These are phyloP conservation scores for Cyberlindnera subsufficiens DNA, from an alignment of 805 yeast genomes.

Conservation along the genomic window DNA sequence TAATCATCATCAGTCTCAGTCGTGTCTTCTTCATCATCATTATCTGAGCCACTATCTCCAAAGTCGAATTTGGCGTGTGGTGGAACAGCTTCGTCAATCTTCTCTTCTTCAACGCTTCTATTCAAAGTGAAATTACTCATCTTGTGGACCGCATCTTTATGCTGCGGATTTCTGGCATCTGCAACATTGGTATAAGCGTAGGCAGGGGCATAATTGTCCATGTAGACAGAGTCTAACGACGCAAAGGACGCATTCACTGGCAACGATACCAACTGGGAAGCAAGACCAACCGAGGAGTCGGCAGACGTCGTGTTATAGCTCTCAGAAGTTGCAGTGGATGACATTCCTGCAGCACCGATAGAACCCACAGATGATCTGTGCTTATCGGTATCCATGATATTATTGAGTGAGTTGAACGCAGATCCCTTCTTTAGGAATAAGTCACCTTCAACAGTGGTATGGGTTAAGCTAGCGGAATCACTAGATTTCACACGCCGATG, in stretches of 20 bases:
- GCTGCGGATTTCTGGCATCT: constrained; percentile 14
- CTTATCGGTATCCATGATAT: constrained; percentile 20
- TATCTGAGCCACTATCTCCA: constrained; percentile 3
- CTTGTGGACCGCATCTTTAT: constrained; percentile 6
- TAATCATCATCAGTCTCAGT: constrained; percentile 3
- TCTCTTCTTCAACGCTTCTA: constrained; percentile 5
- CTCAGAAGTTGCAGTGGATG: constrained; percentile 2
- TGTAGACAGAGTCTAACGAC: constrained; percentile 64
- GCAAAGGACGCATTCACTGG: constrained; percentile 75
- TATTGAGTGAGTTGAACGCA: constrained; percentile 21
- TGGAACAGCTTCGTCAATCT: constrained; percentile 13
- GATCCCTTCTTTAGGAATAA: constrained; percentile 21
- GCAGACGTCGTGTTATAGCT: constrained; percentile 1
- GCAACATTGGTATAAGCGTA: constrained; percentile 12
- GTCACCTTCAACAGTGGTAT: constrained; percentile 27
- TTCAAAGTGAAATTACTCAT: constrained; percentile 19
- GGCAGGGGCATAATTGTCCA: constrained; percentile 38
- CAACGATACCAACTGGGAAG: constrained; percentile 55
- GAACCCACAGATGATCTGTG: constrained; percentile 17
- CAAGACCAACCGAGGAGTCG: constrained; percentile 31
- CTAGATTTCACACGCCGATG: constrained; percentile 21
- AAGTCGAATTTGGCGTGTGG: constrained; percentile 17
- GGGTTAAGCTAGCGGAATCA: constrained; percentile 17
- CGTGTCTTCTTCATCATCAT: constrained; percentile 3
- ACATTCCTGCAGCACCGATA: neutral